Evolutionary conservation across 2,329 filamentous ascomycete species (phyloP), one percentile per base, ranked within the genome.

Genomic region (Gnomoniopsis smithogilvyi): DNA sequence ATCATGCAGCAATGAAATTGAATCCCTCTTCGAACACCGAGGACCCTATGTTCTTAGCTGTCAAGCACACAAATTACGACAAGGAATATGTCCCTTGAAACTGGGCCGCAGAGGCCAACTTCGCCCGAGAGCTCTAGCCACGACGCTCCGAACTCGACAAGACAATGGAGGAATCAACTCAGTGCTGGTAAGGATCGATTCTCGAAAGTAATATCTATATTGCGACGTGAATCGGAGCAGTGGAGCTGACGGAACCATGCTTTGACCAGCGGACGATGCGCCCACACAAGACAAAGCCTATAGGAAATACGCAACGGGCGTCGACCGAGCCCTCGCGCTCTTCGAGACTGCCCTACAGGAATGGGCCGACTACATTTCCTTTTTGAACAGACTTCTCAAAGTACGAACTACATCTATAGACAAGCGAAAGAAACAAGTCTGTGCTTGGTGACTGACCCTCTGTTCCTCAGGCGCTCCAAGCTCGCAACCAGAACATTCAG

Each of bases 331-430:
- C 36, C 82, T 99, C 63, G 85, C 90, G 49, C 81, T 96, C 36
- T 99, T 97, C 77, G 95, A 99, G 71, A 93, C 91, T 17, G 87
- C 92, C 33, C 81, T 97, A 66, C 92, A 98, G 75, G 95, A 99
- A 85, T 99, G 95, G 95, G 95, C 96, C 51, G 95, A 99, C 76
- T 99, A 99, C 72, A 99, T 99, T 69, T 96, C 94, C 19, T 99
- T 98, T 72, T 78, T 99, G 58, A 96, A 91, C 70, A 87, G 92
- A 63, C 80, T 99, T 51, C 80, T 96, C 63, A 98, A 97, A 85
- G 91, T 93, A 48, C 33, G 15, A 34, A 41, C 15, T 38, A 6
- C 36, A 19, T 38, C 60, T 60, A 54, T 51, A 58, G 26, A 30
- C 53, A 48, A 47, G 56, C 24, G 58, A 61, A 21, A 14, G 3